These are phyloP conservation scores for Syzygium grande DNA, from an alignment of 345 rosid species.

Conservation along the genomic window DNA sequence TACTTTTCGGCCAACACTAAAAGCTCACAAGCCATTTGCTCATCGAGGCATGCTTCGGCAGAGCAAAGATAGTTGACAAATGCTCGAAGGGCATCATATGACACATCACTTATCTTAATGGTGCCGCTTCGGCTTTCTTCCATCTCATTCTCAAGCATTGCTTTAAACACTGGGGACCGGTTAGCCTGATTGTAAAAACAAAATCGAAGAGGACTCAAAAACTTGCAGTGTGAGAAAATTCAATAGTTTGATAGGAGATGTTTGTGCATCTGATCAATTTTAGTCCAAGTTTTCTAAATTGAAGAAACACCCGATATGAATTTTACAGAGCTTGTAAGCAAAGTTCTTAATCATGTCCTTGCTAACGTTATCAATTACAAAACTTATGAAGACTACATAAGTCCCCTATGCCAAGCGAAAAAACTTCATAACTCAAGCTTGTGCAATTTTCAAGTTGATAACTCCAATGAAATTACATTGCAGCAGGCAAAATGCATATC, in stretches of 20 bases:
- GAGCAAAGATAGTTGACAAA: constrained; percentile 66
- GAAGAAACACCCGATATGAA: background rate
- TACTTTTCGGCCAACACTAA: constrained; percentile 78
- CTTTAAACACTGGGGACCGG: constrained; percentile 81
- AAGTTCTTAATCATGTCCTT: background rate
- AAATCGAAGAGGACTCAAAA: background rate
- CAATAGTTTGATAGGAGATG: background rate
- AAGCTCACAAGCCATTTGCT: constrained; percentile 75
- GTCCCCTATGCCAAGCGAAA: background rate
- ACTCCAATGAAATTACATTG: background rate
- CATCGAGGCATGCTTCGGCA: constrained; percentile 75
- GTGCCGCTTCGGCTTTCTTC: constrained; percentile 78
- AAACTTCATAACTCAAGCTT: background rate
- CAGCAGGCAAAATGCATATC: background rate
- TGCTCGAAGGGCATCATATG: constrained; percentile 56
- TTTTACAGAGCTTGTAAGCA: background rate
- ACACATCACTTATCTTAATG: constrained; percentile 60
- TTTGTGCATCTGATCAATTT: background rate
- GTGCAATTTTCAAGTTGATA: background rate
- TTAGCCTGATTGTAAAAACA: constrained; percentile 31
- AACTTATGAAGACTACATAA: background rate
- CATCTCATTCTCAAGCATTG: constrained; percentile 89
- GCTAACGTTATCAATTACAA: background rate
- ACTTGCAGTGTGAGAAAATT: background rate
- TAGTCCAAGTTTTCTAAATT: background rate